Conservation (phyloP, 352 stramenopile species). For the Aphanomyces euteiches region DNA sequence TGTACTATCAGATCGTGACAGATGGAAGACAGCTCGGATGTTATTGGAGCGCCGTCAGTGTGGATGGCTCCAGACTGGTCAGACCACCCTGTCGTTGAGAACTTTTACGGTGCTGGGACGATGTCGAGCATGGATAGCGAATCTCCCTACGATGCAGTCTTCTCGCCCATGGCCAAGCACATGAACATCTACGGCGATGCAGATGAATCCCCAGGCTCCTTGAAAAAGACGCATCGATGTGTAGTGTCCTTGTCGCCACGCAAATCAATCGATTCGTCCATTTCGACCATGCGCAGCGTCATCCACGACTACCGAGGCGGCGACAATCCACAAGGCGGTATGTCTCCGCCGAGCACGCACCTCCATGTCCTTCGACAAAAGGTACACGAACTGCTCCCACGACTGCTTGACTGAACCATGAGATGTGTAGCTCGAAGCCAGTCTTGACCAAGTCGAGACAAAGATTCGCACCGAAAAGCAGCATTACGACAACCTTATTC, state of each 20-base stretch:
- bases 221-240: too few relatives aligned
- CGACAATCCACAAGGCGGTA: conserved; percentile 9
- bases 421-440: conserved; percentile 20
- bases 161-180: conserved; percentile 53
- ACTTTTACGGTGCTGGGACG: conserved; percentile 56
- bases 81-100: conserved; percentile 70
- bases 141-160: conserved; percentile 83
- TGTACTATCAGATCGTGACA: background rate
- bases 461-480: conserved; percentile 22
- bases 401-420: background rate
- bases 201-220: conserved; percentile 28
- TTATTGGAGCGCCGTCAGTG: conserved; percentile 45
- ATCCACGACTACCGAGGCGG: conserved; percentile 6
- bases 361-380: conserved; percentile 6
- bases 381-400: background rate
- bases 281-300: background rate
- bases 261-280: too few relatives aligned
- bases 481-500: conserved; percentile 28
- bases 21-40: background rate
- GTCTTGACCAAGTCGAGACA: conserved; percentile 19
- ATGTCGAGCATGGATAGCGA: conserved; percentile 44
- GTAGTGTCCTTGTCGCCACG: too few relatives aligned
- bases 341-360: conserved; percentile 8
- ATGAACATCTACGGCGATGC: background rate
- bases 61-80: conserved; percentile 73